Percentiles rank a stretch among this genome's conserved stretches.
phyloP scores from a whole-genome alignment of 2,329 filamentous ascomycete genomes.

The Pseudogymnoascus sp. region DNA sequence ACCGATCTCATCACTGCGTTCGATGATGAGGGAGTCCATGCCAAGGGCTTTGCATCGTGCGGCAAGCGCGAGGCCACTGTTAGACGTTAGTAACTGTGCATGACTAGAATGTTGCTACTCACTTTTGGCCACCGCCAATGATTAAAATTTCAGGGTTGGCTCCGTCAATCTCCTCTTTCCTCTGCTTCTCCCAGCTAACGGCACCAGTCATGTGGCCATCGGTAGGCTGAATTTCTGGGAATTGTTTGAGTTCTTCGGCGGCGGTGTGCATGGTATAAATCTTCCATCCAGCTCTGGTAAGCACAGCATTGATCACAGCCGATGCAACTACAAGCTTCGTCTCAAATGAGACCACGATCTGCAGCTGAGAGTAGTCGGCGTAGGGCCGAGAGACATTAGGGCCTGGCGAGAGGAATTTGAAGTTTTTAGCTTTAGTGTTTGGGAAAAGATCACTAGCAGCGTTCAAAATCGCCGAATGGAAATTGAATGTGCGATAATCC shows the following conservation, averaged over 20 bases:
- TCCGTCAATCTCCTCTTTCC: no score
- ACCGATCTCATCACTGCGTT: constrained; percentile 44
- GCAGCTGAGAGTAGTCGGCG: constrained; percentile 26
- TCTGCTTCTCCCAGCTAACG: no score
- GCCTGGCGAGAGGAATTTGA: constrained; percentile 12
- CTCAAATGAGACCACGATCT: constrained; percentile 29
- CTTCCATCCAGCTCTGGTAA: constrained; percentile 29
- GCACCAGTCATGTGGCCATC: no score
- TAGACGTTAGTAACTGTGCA: constrained; percentile 14
- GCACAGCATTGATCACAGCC: constrained; percentile 28
- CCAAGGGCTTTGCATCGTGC: constrained; percentile 24
- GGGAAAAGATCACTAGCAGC: constrained; percentile 30
- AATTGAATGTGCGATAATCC: constrained; percentile 33
- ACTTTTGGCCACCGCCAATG: no score
- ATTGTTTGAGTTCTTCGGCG: constrained; percentile 26
- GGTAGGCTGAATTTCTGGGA: no score
- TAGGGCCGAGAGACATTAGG: constrained; percentile 24
- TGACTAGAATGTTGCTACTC: no score
- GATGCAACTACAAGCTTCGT: constrained; percentile 28
- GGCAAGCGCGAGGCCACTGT: constrained; percentile 23
- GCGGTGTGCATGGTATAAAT: constrained; percentile 32
- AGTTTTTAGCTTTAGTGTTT: constrained; percentile 24
- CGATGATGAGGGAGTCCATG: constrained; percentile 34
- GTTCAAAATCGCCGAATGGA: constrained; percentile 25
- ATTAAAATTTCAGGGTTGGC: no score